phyloP scores from a whole-genome alignment of 2,329 filamentous ascomycete species.

The Chrysoporthe austroafricana region DNA sequence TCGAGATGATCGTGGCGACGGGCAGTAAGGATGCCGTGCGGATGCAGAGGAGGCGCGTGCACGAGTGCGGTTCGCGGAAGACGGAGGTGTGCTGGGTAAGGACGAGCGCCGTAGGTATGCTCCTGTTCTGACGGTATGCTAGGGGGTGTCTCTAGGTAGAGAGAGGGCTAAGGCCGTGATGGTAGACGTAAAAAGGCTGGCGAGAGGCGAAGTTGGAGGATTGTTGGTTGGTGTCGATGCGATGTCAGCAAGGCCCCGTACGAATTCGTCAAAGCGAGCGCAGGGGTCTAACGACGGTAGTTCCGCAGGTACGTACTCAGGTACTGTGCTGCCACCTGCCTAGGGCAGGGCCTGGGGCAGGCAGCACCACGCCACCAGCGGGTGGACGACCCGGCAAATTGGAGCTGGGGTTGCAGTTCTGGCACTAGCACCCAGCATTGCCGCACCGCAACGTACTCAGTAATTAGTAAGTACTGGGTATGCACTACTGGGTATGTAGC shows the following conservation, averaged over 20 bases:
- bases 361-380: not conserved
- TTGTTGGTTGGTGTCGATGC: not conserved
- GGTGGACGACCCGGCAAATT: not conserved
- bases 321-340: too few relatives aligned
- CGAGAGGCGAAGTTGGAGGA: not conserved
- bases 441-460: too few relatives aligned
- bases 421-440: not conserved
- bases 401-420: not conserved
- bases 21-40: not conserved
- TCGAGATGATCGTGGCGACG: not conserved
- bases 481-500: too few relatives aligned
- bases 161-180: not conserved
- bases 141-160: not conserved
- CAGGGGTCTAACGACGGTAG: not conserved
- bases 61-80: not conserved
- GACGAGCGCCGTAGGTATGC: not conserved
- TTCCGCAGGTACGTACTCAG: too few relatives aligned
- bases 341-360: not conserved
- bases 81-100: not conserved
- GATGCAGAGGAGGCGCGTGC: not conserved
- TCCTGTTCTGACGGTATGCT: not conserved
- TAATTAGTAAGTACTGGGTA: too few relatives aligned
- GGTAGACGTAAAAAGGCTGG: not conserved
- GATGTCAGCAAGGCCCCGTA: conserved; percentile 3
- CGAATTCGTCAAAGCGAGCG: not conserved